A percentile compares a stretch with the other conserved stretches of the same genome.
Conservation (phyloP, 2,329 filamentous ascomycete species). For the Rasamsonia emersonii region DNA sequence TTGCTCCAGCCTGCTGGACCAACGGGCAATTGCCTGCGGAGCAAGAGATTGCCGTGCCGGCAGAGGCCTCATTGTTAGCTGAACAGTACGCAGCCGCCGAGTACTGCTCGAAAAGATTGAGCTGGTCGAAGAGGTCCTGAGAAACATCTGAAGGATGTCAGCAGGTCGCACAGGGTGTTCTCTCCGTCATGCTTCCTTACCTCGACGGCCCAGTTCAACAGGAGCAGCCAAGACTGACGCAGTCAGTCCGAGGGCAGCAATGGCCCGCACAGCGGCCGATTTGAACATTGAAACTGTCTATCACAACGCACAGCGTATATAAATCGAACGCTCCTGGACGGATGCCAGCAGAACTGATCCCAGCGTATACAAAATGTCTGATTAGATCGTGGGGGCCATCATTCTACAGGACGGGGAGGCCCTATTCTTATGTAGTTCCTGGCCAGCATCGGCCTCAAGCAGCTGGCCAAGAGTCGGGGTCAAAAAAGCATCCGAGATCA, state of each 20-base stretch:
- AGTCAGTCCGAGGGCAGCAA: slow-evolving; percentile 9
- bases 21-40: slow-evolving; percentile 38
- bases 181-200: slow-evolving; percentile 11
- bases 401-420: too few relatives aligned
- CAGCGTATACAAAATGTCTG: too few relatives aligned
- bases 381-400: too few relatives aligned
- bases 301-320: too few relatives aligned
- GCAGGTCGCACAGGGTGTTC: background rate
- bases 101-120: slow-evolving; percentile 44
- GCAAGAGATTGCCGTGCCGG: slow-evolving; percentile 35
- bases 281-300: slow-evolving; percentile 6
- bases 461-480: too few relatives aligned
- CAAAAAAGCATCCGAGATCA: too few relatives aligned
- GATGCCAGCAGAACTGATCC: too few relatives aligned
- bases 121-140: slow-evolving; percentile 28
- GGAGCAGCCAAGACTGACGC: slow-evolving; percentile 15
- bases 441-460: too few relatives aligned
- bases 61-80: slow-evolving; percentile 38
- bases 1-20: slow-evolving; percentile 40
- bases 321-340: too few relatives aligned
- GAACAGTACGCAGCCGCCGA: slow-evolving; percentile 46
- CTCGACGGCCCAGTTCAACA: slow-evolving; percentile 13
- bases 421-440: too few relatives aligned
- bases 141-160: slow-evolving; percentile 27
- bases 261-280: slow-evolving; percentile 6